These are phyloP conservation scores for Cucumis melo DNA, from an alignment of 306 rosid genomes.

Conservation along the genomic window DNA sequence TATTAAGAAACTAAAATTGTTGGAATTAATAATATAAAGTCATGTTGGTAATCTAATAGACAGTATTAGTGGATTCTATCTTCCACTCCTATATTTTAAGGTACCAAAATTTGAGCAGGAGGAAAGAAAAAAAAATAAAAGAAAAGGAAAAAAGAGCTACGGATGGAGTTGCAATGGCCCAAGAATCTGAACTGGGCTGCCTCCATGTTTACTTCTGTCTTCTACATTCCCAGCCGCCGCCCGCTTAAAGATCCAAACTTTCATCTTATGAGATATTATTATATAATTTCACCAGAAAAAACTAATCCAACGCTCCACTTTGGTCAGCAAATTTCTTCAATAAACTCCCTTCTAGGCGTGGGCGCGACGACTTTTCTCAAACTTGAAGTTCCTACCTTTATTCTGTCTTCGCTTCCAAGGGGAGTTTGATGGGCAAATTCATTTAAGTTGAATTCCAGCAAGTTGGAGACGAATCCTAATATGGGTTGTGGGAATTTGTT, in stretches of 20 bases:
- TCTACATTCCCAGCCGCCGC: neutral
- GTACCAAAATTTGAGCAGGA: no score
- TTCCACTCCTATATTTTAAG: no score
- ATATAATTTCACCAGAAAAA: neutral
- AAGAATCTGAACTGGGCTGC: neutral
- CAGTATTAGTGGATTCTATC: no score
- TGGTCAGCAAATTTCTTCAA: constrained; percentile 1
- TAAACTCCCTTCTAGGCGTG: neutral
- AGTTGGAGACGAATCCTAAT: neutral
- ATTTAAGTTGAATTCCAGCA: neutral
- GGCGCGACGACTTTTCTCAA: constrained; percentile 6
- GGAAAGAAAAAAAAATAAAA: no score
- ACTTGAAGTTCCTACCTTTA: neutral
- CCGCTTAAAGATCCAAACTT: neutral
- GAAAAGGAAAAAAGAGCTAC: no score
- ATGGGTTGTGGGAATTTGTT: constrained; percentile 93
- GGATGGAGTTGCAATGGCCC: neutral
- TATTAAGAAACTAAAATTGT: no score
- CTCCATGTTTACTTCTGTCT: no score
- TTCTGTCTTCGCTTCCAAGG: neutral
- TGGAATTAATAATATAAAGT: no score
- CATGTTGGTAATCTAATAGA: no score
- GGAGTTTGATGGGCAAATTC: neutral
- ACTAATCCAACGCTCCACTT: neutral
- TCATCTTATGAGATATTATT: neutral